These are phyloP conservation scores for Gynandropsis gynandra DNA, from an alignment of 345 rosid genomes.

Conservation along the genomic window DNA sequence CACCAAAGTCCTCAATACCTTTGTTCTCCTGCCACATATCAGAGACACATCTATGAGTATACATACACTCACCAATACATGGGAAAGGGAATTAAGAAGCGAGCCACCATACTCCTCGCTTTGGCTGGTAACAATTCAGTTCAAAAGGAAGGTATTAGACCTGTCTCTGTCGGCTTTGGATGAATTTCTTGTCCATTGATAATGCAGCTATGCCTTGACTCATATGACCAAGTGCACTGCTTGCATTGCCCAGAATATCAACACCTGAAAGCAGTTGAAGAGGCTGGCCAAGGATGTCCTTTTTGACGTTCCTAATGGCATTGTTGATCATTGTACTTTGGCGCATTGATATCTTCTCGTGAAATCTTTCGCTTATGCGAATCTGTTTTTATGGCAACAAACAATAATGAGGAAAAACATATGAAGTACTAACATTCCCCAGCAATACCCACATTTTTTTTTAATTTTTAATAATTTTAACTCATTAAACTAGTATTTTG, in stretches of 20 bases:
- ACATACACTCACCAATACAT: neutral
- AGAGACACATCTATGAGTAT: conserved; percentile 15
- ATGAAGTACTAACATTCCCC: too few species aligned
- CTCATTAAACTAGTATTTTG: too few species aligned
- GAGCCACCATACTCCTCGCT: conserved; percentile 6
- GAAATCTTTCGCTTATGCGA: conserved; percentile 69
- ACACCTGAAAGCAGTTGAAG: conserved; percentile 93
- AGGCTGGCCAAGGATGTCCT: conserved; percentile 95
- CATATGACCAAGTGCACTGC: conserved; percentile 99
- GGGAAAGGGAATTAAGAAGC: conserved; percentile 11
- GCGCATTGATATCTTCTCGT: conserved; percentile 87
- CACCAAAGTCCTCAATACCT: conserved; percentile 95
- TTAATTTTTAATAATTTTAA: too few species aligned
- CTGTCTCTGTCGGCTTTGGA: conserved; percentile 95
- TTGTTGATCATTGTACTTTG: conserved; percentile 79
- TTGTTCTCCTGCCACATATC: conserved; percentile 63
- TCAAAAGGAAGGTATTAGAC: conserved; percentile 30
- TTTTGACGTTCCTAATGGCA: conserved; percentile 70
- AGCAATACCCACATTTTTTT: too few species aligned
- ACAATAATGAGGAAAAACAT: too few species aligned
- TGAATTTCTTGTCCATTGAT: conserved; percentile 96
- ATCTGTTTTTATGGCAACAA: conserved; percentile 43
- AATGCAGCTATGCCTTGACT: conserved; percentile 98
- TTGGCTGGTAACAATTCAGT: conserved; percentile 14
- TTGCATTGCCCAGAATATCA: conserved; percentile 96